Base-by-base conservation (phyloP, 1,284 basidiomycete genomes). In the Microbotryum saponariae region DNA sequence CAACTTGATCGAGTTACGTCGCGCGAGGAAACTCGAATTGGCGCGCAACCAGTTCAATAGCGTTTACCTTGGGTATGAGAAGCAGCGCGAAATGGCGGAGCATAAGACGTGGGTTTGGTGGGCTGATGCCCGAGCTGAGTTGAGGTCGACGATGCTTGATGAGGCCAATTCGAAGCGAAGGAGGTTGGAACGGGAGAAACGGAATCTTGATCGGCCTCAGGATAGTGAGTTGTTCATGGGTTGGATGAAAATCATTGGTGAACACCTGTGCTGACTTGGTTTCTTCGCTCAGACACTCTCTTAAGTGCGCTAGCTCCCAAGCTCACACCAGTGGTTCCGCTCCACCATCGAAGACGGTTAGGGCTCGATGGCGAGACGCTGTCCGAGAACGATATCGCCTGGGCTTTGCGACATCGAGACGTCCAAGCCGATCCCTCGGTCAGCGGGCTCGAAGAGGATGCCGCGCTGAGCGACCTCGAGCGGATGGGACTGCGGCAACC, bases 91-190 rank as follows among this genome's bases (percentile, higher is more conserved):
- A 60, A 67, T 71, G 0, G 73, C 75, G 46, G 73, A 76, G 53
- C 79, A 90, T 6, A 86, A 88, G 1, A 81, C 82, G 20, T 83
- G 82, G 65, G 84, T 86, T 69, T 82, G 84, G 51, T 78, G 82
- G 55, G 84, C 83, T 60, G 86, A 83, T 62, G 78, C 83, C 21
- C 79, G 83, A 58, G 85, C 87, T 68, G 83, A 86, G 52, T 76
- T 91, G n/a, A 86, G 91, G 67, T 85, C 82, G 0, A 82, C 85
- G 20, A 86, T 91, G 85, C 84, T 91, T 57, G 82, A 89, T 0
- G 89, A 91, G 67, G 83, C 85, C 18, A 89, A 87, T 68, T 79
- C 88, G 63, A 91, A 91, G 74, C 80, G 87, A 56, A 79, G 91
- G 47, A 81, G 82, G 57, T 74, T 93, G 31, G 90, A 93, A 73